Base-by-base conservation (phyloP, 805 yeast species). In the Pichia rugopelliculosa region DNA sequence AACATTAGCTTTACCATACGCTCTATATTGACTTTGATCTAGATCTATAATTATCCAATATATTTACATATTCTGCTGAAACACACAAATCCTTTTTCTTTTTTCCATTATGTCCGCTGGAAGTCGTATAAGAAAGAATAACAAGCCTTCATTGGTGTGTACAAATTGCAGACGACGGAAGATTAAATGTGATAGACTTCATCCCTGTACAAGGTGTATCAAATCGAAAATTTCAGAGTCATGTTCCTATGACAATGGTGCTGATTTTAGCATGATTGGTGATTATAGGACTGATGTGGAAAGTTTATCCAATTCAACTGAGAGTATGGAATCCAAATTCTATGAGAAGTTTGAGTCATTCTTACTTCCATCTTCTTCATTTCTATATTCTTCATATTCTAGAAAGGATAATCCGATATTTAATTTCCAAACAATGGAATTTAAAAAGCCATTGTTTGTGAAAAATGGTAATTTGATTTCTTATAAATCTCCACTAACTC, bases 81-180 rank as follows among this genome's bases (percentile, higher is more conserved):
- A 27, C n/a, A n/a, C n/a, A n/a, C n/a, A n/a, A n/a, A n/a, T n/a
- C n/a, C n/a, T n/a, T n/a, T n/a, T n/a, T n/a, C n/a, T n/a, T n/a
- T n/a, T n/a, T 30, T n/a, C 10, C 18, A 4, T 13, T 6, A 30
- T 30, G 34, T 15, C 34, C n/a, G 9, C 1, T 4, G n/a, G n/a
- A 8, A n/a, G 38, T 22, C 11, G 20, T 10, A 21, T 25, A 25
- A 59, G 66, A 49, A 72, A 66, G 51, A 62, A 79, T 52, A 73
- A 72, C 56, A 67, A 79, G 55, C 74, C 73, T 2, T 77, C 79
- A 2, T 62, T 72, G 37, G 64, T 61, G 17, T 63, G 67, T 42
- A 22, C 50, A 10, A 54, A 71, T 37, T 65, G 68, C 45, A 51
- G 56, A 21, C 52, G 55, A 47, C 54, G 58, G 46, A 65, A 64